Percentiles rank a stretch among this genome's conserved stretches.
These are phyloP conservation scores for Ceratocystis papillata DNA, from an alignment of 2,329 filamentous ascomycete genomes.

Conservation along the genomic window DNA sequence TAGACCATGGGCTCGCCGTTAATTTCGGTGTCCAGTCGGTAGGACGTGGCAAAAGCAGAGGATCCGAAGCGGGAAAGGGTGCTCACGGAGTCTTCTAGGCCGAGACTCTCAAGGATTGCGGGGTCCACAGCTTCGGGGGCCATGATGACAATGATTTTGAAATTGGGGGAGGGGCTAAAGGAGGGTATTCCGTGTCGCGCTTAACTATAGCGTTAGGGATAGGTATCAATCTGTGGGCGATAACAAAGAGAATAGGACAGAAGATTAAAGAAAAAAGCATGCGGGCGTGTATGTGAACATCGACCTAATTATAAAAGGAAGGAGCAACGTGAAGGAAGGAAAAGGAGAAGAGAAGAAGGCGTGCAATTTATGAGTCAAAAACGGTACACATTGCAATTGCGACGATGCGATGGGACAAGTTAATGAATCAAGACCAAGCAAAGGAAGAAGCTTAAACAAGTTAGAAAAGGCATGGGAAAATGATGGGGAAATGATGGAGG, in stretches of 20 bases:
- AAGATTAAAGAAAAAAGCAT: background rate
- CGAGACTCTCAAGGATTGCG: conserved; percentile 50
- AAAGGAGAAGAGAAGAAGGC: background rate
- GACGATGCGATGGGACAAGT: background rate
- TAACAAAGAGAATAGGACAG: background rate
- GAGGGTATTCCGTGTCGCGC: background rate
- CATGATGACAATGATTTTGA: conserved; percentile 13
- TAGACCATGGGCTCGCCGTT: conserved; percentile 45
- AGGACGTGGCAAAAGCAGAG: conserved; percentile 58
- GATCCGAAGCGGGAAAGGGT: conserved; percentile 51
- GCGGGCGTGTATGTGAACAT: background rate
- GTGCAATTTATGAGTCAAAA: conserved; percentile 6
- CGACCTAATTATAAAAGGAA: background rate
- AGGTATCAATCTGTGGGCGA: background rate
- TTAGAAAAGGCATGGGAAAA: background rate
- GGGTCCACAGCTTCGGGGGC: conserved; percentile 41
- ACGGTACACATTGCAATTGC: background rate
- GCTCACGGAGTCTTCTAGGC: conserved; percentile 44
- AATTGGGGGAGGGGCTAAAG: background rate
- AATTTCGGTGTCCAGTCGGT: conserved; percentile 40
- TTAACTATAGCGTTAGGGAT: background rate
- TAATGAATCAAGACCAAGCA: background rate
- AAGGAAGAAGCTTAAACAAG: background rate
- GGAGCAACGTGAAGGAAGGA: background rate
- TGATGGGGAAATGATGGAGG: background rate